These are phyloP conservation scores for Royoungia palumana DNA, from an alignment of 768 basidiomycete genomes.

Conservation along the genomic window DNA sequence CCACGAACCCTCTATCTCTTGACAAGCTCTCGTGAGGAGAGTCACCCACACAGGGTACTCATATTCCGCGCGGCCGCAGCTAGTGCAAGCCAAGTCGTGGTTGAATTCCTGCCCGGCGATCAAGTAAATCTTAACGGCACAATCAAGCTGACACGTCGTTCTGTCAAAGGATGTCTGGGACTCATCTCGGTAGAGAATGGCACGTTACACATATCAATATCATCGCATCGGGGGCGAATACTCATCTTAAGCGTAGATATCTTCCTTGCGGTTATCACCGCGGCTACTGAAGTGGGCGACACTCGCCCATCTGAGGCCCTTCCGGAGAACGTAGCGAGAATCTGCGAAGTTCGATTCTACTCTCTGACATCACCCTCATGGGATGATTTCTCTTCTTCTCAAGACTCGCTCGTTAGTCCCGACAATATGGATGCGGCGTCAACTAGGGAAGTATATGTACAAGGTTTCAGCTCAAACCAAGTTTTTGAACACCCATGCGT, in stretches of 20 bases:
- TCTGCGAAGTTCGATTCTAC: slow-evolving; percentile 88
- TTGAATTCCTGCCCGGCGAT: slow-evolving; percentile 77
- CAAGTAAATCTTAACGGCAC: slow-evolving; percentile 66
- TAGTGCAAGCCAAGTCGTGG: slow-evolving; percentile 63
- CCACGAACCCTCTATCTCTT: slow-evolving; percentile 73
- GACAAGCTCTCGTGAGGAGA: slow-evolving; percentile 66
- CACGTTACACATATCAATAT: slow-evolving; percentile 30
- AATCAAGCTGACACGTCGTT: slow-evolving; percentile 64
- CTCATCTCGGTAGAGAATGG: slow-evolving; percentile 72
- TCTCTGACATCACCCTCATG: slow-evolving; percentile 79
- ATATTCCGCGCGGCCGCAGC: slow-evolving; percentile 64
- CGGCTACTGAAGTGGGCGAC: slow-evolving; percentile 72
- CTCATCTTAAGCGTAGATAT: slow-evolving; percentile 49
- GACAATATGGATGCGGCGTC: slow-evolving; percentile 49
- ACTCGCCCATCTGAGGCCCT: slow-evolving; percentile 54
- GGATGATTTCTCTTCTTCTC: slow-evolving; percentile 65
- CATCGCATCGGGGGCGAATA: background rate
- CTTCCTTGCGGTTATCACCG: slow-evolving; percentile 80
- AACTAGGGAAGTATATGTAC: slow-evolving; percentile 44
- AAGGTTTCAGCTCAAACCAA: slow-evolving; percentile 38
- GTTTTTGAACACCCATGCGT: slow-evolving; percentile 88
- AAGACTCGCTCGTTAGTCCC: slow-evolving; percentile 53
- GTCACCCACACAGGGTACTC: slow-evolving; percentile 59
- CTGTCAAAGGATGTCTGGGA: slow-evolving; percentile 82
- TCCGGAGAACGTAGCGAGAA: slow-evolving; percentile 72